Evolutionary conservation across 1,284 basidiomycete species (phyloP), one percentile per base, ranked within the genome.

Genomic region (Apiotrichum siamense): DNA sequence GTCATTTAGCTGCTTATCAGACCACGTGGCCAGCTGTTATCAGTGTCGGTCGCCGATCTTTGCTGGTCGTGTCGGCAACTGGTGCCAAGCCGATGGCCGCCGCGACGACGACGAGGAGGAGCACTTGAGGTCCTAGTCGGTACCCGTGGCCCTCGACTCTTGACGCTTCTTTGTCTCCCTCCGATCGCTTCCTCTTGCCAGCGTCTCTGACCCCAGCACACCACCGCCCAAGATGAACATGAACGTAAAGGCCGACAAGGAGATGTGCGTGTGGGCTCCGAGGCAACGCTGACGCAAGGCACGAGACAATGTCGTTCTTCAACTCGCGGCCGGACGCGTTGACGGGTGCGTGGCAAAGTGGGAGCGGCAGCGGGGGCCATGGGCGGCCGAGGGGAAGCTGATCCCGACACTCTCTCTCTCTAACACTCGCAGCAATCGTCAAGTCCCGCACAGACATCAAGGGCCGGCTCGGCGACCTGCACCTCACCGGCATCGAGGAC

Each of bases 301-400:
- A 39, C 47, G 35, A 54, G 47, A 33, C 40, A 12, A 52, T 49
- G 26, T 24, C 32, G 24, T 31, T 50, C 23, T 49, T 62, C 52
- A 68, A 69, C 55, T 41, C 45, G 32, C 60, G 63, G 44, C 63
- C 63, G 10, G 66, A 69, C 38, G 49, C 55, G 33, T 52, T 69
- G 15, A 62, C 60, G 3, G 66, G 65, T 65, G 37, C 27, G 64
- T 55, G n/a, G n/a, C n/a, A n/a, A n/a, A n/a, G n/a, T n/a, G n/a
- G n/a, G n/a, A n/a, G n/a, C n/a, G n/a, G n/a, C n/a, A n/a, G n/a
- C n/a, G n/a, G n/a, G n/a, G n/a, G n/a, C n/a, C n/a, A n/a, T n/a
- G n/a, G n/a, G n/a, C n/a, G n/a, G n/a, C n/a, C n/a, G n/a, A n/a
- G n/a, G n/a, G n/a, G n/a, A n/a, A n/a, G n/a, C n/a, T 31, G 5